Evolutionary conservation across 139 green algal genomes (phyloP), one percentile per base, ranked within the genome.

Genomic region (Micromonas commoda): DNA sequence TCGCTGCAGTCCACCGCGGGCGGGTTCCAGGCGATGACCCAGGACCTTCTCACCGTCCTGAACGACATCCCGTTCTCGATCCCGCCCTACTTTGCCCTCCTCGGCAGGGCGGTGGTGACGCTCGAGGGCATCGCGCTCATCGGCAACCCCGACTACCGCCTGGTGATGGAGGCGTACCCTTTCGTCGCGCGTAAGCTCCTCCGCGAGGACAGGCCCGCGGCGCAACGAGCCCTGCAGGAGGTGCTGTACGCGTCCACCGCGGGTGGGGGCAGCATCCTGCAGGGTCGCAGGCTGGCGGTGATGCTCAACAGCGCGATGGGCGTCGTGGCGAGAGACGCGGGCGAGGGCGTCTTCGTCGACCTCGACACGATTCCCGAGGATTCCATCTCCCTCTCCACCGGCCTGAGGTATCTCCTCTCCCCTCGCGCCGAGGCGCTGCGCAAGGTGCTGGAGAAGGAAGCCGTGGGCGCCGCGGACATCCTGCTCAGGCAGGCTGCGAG

Each of bases 21-120:
- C 28, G 70, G 70, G 1, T 82, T 82, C 33, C 74, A 80, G 52
- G 74, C 74, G 5, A 80, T 86, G 72, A 82, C 78, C 33, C 32
- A 71, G 28, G 92, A 96, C 81, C 76, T 96, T 79, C 82, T 95
- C 35, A 77, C 82, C 0, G 86, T 87, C 2, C 90, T 89, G 20
- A 82, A 94, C 51, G 88, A 97, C 81, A 95, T 96, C 65, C 91
- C 91, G 34, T 97, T 97, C 82, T 84, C 57, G 2, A 90, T 97
- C 74, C 92, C 92, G 19, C 91, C 92, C 26, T 97, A 96, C 86
- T 95, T 97, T 83, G 82, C 76, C 2, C 85, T 97, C 65, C 78
- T 97, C 54, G 91, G 87, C 0, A 73, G 91, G 23, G 57, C 77
- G 24, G 86, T 93, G 24, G 89, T 86, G n/a, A 93, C 87, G 0